These are phyloP conservation scores for Mortierella sp. DNA, from an alignment of 371 early-diverging fungal genomes.

Conservation along the genomic window DNA sequence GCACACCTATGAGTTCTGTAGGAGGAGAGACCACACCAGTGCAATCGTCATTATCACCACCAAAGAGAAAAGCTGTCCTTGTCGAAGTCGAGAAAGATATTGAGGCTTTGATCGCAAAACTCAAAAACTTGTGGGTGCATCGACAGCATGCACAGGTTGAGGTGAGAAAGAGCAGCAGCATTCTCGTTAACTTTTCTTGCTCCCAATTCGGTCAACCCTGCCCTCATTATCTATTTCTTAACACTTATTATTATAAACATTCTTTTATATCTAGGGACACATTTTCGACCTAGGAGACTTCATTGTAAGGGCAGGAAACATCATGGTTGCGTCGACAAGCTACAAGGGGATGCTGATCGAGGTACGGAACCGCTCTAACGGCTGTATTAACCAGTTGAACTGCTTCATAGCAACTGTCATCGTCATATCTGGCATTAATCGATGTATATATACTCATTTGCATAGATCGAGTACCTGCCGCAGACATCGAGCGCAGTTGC, in stretches of 20 bases:
- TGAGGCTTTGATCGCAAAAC: constrained; percentile 40
- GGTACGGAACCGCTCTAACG: no score
- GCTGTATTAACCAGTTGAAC: no score
- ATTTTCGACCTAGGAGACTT: constrained; percentile 50
- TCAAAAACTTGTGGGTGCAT: constrained; percentile 51
- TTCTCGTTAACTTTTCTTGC: background rate
- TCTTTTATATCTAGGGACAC: constrained; percentile 26
- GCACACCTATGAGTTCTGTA: constrained; percentile 10
- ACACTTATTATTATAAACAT: background rate
- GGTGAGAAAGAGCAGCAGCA: no score
- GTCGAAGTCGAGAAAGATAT: constrained; percentile 52
- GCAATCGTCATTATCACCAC: background rate
- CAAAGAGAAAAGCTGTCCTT: constrained; percentile 36
- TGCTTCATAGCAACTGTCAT: background rate
- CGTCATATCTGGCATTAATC: background rate
- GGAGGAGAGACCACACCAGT: background rate
- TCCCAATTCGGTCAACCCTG: background rate
- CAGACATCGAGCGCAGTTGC: constrained; percentile 48
- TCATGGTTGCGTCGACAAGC: constrained; percentile 50
- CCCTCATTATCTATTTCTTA: background rate
- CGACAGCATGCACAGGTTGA: constrained; percentile 54
- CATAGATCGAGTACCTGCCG: constrained; percentile 49
- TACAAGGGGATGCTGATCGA: constrained; percentile 54
- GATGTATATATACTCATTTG: background rate
- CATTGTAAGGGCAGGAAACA: constrained; percentile 51